These are phyloP conservation scores for Aspergillus sp. DNA, from an alignment of 2,329 filamentous ascomycete species.

Conservation along the genomic window DNA sequence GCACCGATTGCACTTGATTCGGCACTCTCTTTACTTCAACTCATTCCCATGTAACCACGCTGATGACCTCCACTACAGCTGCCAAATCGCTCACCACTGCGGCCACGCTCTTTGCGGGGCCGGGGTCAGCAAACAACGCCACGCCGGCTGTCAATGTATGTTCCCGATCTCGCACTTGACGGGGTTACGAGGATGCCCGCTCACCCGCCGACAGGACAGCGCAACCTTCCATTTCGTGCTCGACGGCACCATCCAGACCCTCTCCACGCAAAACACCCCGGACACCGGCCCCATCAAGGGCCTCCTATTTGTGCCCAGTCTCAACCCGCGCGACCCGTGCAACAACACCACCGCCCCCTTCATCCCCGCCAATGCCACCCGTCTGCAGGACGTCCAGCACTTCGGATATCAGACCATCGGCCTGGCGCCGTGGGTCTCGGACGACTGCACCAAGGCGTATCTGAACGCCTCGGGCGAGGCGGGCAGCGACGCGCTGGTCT, in stretches of 20 bases:
- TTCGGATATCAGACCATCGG: slow-evolving; percentile 72
- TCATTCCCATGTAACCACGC: background rate
- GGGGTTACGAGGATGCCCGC: background rate
- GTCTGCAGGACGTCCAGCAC: slow-evolving; percentile 63
- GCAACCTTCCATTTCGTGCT: slow-evolving; percentile 35
- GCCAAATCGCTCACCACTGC: slow-evolving; percentile 28
- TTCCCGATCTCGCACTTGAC: slow-evolving; percentile 4
- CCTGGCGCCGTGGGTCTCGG: slow-evolving; percentile 80
- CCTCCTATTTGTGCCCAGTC: slow-evolving; percentile 78
- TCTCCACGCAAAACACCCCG: slow-evolving; percentile 66
- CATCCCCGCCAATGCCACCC: slow-evolving; percentile 73
- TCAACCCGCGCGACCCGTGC: slow-evolving; percentile 61
- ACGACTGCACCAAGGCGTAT: slow-evolving; percentile 70
- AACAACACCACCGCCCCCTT: slow-evolving; percentile 60
- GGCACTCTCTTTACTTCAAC: background rate
- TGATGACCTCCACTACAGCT: slow-evolving; percentile 19
- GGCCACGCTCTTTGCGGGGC: slow-evolving; percentile 35
- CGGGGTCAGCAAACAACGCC: slow-evolving; percentile 29
- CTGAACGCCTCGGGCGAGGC: slow-evolving; percentile 62
- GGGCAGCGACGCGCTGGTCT: slow-evolving; percentile 58
- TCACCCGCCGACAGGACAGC: slow-evolving; percentile 23
- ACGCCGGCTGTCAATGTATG: slow-evolving; percentile 36
- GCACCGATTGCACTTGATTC: background rate
- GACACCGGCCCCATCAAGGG: slow-evolving; percentile 66
- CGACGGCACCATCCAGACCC: slow-evolving; percentile 65